Base-by-base conservation (phyloP, 495 filamentous ascomycete genomes). In the Neurospora sp. region DNA sequence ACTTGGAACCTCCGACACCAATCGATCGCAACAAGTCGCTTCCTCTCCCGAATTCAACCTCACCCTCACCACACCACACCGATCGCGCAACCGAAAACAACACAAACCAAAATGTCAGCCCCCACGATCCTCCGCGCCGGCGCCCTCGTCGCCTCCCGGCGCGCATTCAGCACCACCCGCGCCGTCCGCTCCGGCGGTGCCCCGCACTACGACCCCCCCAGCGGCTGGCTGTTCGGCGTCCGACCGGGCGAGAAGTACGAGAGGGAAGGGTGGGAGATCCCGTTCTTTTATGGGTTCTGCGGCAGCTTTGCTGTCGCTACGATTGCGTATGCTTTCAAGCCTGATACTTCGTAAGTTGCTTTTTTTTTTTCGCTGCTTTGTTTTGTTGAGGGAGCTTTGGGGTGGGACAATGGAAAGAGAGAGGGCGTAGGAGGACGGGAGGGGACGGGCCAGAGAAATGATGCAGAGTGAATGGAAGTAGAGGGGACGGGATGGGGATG, bases 301-400 rank as follows among this genome's bases (percentile, higher is more conserved):
- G 96, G 94, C n/a, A 91, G 90, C 76, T 80, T 98, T 72, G 81
- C 86, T 16, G 84, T 93, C 59, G 91, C 90, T 41, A 89, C 87
- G 71, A 86, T 98, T 41, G 94, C 89, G 76, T 97, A 98, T 86
- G 92, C 93, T 70, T 98, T 93, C 79, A 99, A 99, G 89, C 96
- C 96, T 35, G 96, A 99, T 86, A 98, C 94, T 69, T 96, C 93
- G 96, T 99, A 87, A 83, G 95, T 93, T 31, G 27, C 2, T 31
- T 31, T 31, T 31, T 1, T 31, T 31, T 31, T 31, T 31, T 31
- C 27, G 27, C 27, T 31, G 27, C 27, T 31, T 31, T 31, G 27
- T 3, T 2, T 31, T 31, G 27, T 31, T 31, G 27, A 2, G 1
- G 27, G 27, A 2, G 27, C 27, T 31, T 31, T 31, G 27, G 27